These are phyloP conservation scores for Candida nanaspora DNA, from an alignment of 805 yeast genomes.

Conservation along the genomic window DNA sequence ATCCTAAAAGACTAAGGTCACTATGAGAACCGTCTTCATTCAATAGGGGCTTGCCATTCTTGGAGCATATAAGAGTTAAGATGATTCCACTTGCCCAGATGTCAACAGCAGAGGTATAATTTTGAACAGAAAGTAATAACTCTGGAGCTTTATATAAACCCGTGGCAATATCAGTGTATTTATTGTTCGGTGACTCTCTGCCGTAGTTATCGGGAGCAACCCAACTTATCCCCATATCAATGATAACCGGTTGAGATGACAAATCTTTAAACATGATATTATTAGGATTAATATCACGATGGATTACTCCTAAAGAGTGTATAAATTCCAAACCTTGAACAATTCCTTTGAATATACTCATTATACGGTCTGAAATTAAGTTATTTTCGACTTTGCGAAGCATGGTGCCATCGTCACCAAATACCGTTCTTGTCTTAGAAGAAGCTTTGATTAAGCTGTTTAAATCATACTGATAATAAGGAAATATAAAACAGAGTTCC, in stretches of 20 bases:
- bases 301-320: constrained; percentile 59
- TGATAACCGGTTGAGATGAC: constrained; percentile 26
- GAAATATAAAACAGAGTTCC: constrained; percentile 36
- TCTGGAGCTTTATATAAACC: constrained; percentile 72
- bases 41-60: constrained; percentile 30
- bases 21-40: constrained; percentile 33
- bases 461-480: constrained; percentile 30
- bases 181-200: constrained; percentile 37
- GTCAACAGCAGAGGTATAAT: constrained; percentile 53
- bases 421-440: constrained; percentile 22
- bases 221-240: constrained; percentile 35
- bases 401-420: constrained; percentile 10
- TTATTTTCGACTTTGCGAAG: constrained; percentile 7
- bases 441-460: constrained; percentile 24
- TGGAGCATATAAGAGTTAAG: constrained; percentile 42
- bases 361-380: constrained; percentile 8
- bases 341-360: constrained; percentile 28
- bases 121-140: constrained; percentile 49
- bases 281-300: constrained; percentile 77
- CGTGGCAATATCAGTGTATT: constrained; percentile 56
- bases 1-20: constrained; percentile 53
- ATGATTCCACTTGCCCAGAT: constrained; percentile 69
- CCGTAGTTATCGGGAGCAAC: constrained; percentile 56
- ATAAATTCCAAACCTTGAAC: constrained; percentile 49
- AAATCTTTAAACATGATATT: constrained; percentile 32